These are phyloP conservation scores for Kingdonia uniflora DNA, from an alignment of 164 flowering plant species.

Conservation along the genomic window DNA sequence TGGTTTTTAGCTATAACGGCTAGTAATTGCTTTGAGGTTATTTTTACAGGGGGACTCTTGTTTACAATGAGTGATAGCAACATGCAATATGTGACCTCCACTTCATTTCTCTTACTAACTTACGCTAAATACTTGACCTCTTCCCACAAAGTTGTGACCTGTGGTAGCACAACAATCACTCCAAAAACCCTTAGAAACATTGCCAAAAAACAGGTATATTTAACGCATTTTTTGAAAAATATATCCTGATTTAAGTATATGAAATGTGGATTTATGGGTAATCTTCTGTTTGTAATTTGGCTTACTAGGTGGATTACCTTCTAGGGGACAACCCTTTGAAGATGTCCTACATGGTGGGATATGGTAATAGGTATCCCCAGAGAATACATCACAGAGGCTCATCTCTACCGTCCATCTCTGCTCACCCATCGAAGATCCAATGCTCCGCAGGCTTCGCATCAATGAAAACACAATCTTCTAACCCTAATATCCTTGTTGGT, in stretches of 20 bases:
- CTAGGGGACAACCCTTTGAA: slow-evolving; percentile 76
- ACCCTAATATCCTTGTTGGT: slow-evolving; percentile 66
- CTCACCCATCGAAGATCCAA: slow-evolving; percentile 67
- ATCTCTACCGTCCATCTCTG: slow-evolving; percentile 57
- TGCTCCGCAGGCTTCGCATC: slow-evolving; percentile 55
- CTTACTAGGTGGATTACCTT: slow-evolving; percentile 67
- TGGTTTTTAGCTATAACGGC: slow-evolving; percentile 16
- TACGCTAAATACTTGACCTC: slow-evolving; percentile 74
- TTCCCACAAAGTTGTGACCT: slow-evolving; percentile 39
- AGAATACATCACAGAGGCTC: slow-evolving; percentile 92
- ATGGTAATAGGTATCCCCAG: slow-evolving; percentile 62
- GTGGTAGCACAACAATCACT: slow-evolving; percentile 47
- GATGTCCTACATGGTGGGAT: slow-evolving; percentile 95
- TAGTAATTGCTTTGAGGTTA: slow-evolving; percentile 10
- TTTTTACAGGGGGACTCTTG: slow-evolving; percentile 53
- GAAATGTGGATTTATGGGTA: too few relatives aligned
- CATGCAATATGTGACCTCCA: slow-evolving; percentile 82
- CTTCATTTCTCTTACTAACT: slow-evolving; percentile 57
- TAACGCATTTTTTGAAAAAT: too few relatives aligned
- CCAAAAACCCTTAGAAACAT: slow-evolving; percentile 45
- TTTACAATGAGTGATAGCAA: slow-evolving; percentile 64
- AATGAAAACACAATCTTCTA: slow-evolving; percentile 48
- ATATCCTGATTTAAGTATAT: too few relatives aligned
- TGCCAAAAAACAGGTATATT: slow-evolving; percentile 61
- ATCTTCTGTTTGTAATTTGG: not conserved